These are phyloP conservation scores for Austroboletus rostrupii DNA, from an alignment of 1,284 basidiomycete species.

Conservation along the genomic window DNA sequence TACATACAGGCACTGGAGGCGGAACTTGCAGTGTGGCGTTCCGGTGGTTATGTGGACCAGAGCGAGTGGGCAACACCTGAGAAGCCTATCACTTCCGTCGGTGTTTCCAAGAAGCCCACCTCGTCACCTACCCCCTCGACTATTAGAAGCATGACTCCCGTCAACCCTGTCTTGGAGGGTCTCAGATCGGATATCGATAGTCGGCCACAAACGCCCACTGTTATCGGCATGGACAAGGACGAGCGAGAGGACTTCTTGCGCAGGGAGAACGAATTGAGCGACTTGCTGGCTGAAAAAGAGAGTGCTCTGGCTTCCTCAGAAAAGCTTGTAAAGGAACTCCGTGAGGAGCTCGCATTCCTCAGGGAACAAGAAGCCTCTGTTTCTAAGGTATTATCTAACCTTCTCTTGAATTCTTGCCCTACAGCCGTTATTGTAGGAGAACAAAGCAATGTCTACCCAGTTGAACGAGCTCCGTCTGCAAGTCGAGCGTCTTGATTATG, in stretches of 20 bases:
- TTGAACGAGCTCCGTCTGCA: slow-evolving; percentile 90
- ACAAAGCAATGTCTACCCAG: slow-evolving; percentile 86
- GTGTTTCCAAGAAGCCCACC: slow-evolving; percentile 57
- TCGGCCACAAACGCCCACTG: slow-evolving; percentile 82
- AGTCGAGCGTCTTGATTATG: slow-evolving; percentile 90
- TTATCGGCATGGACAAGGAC: slow-evolving; percentile 87
- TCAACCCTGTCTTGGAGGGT: slow-evolving; percentile 76
- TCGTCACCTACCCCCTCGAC: slow-evolving; percentile 63
- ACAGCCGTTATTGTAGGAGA: slow-evolving; percentile 56
- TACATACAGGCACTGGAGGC: slow-evolving; percentile 90
- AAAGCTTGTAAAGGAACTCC: slow-evolving; percentile 81
- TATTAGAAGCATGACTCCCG: slow-evolving; percentile 74
- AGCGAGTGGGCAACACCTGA: slow-evolving; percentile 77
- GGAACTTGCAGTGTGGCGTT: slow-evolving; percentile 88
- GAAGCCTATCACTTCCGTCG: slow-evolving; percentile 43
- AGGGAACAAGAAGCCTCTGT: slow-evolving; percentile 85
- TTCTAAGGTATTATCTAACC: slow-evolving; percentile 53
- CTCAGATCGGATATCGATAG: slow-evolving; percentile 67
- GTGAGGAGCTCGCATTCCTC: slow-evolving; percentile 81
- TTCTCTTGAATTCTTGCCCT: slow-evolving; percentile 4
- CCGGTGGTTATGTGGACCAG: slow-evolving; percentile 84
- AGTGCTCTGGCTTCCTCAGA: slow-evolving; percentile 70
- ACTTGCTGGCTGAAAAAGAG: slow-evolving; percentile 91
- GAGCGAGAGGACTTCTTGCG: slow-evolving; percentile 96
- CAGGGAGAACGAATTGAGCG: slow-evolving; percentile 95